Evolutionary conservation across 768 basidiomycete genomes (phyloP), one percentile per base, ranked within the genome.

Genomic region (Pholiota molesta): DNA sequence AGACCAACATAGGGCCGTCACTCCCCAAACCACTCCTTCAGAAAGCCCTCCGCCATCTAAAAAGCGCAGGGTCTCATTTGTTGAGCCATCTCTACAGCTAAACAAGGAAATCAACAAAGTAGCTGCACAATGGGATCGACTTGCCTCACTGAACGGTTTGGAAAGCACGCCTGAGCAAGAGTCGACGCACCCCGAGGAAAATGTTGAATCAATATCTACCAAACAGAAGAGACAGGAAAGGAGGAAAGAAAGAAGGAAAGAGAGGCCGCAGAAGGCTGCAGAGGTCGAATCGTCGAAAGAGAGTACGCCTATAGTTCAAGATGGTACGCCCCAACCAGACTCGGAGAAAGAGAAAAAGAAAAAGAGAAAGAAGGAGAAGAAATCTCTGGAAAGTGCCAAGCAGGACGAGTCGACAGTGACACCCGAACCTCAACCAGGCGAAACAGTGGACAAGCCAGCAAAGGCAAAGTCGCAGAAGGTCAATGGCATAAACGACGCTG

Each of bases 11-110:
- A 52, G 40, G 33, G n/a, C 39, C 44, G 11, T 33, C 4, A 6
- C 52, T 42, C 5, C 29, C 23, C 52, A 57, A 16, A 28, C 42
- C 3, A 55, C 61, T 17, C 19, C n/a, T 42, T 52, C 39, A 16
- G 60, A 62, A 17, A 52, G 35, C 37, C 23, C 21, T 17, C 64
- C 49, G 39, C 57, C 62, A 4, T 31, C 53, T 5, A 71, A 69
- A 62, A 67, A 62, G 59, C 62, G 68, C 44, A 57, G 62, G 33
- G 67, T 69, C 7, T 68, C 69, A 8, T 72, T 70, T 63, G 62
- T 44, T 37, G 69, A 66, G 28, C 19, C 56, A 2, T n/a, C 45
- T 8, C 45, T 17, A 37, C 28, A 55, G 53, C 52, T 52, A 14
- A 17, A 10, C 10, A 56, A 40, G 21, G 47, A 26, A 10, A 16